These are phyloP conservation scores for Penicillium macrosclerotiorum DNA, from an alignment of 495 filamentous ascomycete species.

Conservation along the genomic window DNA sequence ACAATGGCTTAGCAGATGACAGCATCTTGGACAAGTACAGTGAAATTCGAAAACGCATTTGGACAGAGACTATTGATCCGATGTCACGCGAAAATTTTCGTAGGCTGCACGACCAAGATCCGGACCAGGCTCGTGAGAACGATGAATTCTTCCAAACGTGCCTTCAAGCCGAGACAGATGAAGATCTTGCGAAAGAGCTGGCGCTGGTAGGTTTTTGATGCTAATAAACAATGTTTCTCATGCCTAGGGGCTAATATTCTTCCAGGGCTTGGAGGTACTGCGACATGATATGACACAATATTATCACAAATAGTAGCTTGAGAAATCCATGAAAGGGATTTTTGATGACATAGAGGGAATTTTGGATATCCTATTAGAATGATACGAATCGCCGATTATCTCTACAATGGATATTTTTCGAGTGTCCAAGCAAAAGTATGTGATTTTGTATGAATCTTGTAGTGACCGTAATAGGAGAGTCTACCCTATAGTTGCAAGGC, in stretches of 20 bases:
- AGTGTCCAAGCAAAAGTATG: too few relatives aligned
- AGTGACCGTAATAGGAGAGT: too few relatives aligned
- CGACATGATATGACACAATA: conserved; percentile 33
- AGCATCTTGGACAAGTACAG: conserved; percentile 57
- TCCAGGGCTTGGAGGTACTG: conserved; percentile 30
- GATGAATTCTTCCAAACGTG: conserved; percentile 40
- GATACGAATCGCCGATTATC: too few relatives aligned
- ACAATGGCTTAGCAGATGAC: conserved; percentile 52
- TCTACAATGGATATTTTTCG: too few relatives aligned
- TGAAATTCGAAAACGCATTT: conserved; percentile 56
- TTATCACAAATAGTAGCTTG: conserved; percentile 20
- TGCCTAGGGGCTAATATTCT: too few relatives aligned
- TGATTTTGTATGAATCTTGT: too few relatives aligned
- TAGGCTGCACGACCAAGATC: conserved; percentile 33
- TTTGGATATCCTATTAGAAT: too few relatives aligned
- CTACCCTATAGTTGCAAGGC: too few relatives aligned
- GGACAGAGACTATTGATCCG: conserved; percentile 53
- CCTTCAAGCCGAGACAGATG: conserved; percentile 23
- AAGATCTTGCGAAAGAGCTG: conserved; percentile 20
- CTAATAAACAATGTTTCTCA: neutral
- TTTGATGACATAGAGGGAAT: too few relatives aligned
- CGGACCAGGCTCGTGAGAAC: conserved; percentile 30
- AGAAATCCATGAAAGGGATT: too few relatives aligned
- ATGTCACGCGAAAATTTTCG: conserved; percentile 52
- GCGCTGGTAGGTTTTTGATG: conserved; percentile 18